Conservation (phyloP, 83 land plant genomes). For the Diphasiastrum complanatum region DNA sequence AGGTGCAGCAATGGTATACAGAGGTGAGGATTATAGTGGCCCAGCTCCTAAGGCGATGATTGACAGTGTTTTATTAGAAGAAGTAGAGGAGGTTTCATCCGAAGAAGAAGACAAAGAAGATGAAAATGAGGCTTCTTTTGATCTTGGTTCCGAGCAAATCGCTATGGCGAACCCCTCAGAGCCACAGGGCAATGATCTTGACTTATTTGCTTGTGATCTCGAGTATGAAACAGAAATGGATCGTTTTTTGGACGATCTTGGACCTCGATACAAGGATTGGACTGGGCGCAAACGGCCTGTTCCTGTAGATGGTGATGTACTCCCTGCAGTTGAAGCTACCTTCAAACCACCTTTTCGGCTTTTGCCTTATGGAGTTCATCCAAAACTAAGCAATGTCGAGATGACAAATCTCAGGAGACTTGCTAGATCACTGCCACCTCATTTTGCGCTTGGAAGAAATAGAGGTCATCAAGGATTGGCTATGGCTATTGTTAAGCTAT, state of each 20-base stretch:
- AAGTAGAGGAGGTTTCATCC: neutral
- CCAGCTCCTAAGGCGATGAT: slow-evolving; percentile 33
- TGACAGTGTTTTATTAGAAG: slow-evolving; percentile 2
- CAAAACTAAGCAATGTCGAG: slow-evolving; percentile 62
- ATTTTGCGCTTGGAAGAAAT: slow-evolving; percentile 92
- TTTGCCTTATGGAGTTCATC: slow-evolving; percentile 82
- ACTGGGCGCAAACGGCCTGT: slow-evolving; percentile 77
- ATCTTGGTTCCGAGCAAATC: slow-evolving; percentile 40
- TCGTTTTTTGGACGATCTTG: slow-evolving; percentile 62
- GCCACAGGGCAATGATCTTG: slow-evolving; percentile 1
- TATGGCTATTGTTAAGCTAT: too few relatives aligned
- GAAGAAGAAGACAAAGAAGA: slow-evolving; percentile 16
- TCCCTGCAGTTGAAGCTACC: slow-evolving; percentile 56
- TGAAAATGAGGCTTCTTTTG: slow-evolving; percentile 12
- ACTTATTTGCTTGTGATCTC: slow-evolving; percentile 30
- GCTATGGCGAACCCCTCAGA: slow-evolving; percentile 24
- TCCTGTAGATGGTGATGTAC: slow-evolving; percentile 91
- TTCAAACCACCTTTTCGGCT: slow-evolving; percentile 74
- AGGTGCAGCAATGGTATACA: slow-evolving; percentile 59
- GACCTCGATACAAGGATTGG: slow-evolving; percentile 93
- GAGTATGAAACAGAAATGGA: slow-evolving; percentile 57
- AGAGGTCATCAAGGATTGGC: too few relatives aligned
- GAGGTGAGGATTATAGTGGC: slow-evolving; percentile 61
- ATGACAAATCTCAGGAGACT: slow-evolving; percentile 71
- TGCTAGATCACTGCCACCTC: slow-evolving; percentile 66